These are phyloP conservation scores for Helianthus tuberosus DNA, from an alignment of 129 eudicot genomes.

Conservation along the genomic window DNA sequence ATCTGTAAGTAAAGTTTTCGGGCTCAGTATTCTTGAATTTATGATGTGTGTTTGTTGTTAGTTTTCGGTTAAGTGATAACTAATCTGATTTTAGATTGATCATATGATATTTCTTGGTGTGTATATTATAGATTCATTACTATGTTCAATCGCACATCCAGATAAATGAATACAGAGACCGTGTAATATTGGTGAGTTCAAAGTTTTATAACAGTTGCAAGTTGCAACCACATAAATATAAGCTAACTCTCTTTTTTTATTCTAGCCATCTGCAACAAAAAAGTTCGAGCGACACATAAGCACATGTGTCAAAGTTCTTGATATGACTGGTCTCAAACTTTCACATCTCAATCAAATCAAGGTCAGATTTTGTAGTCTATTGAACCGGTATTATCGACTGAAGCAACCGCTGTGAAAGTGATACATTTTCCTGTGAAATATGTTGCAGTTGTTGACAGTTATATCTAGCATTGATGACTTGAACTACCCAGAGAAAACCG, in stretches of 20 bases:
- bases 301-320: conserved; percentile 83
- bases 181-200: conserved; percentile 72
- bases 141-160: conserved; percentile 98
- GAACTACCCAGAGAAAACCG: conserved; percentile 98
- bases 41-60: too few species aligned
- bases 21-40: too few species aligned
- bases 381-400: neutral
- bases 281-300: conserved; percentile 64
- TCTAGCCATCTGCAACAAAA: conserved; percentile 76
- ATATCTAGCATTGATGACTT: conserved; percentile 93
- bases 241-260: conserved; percentile 10
- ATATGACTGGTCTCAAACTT: conserved; percentile 94
- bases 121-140: conserved; percentile 62
- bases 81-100: neutral
- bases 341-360: conserved; percentile 85
- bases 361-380: conserved; percentile 40
- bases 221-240: conserved; percentile 12
- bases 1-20: conserved; percentile 64
- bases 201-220: conserved; percentile 14
- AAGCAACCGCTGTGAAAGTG: neutral
- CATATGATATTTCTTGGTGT: conserved; percentile 1
- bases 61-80: too few species aligned
- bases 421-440: neutral
- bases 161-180: conserved; percentile 95
- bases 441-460: conserved; percentile 77